Evolutionary conservation across 345 rosid species (phyloP), one percentile per base, ranked within the genome.

Genomic region (Barbarea vulgaris): DNA sequence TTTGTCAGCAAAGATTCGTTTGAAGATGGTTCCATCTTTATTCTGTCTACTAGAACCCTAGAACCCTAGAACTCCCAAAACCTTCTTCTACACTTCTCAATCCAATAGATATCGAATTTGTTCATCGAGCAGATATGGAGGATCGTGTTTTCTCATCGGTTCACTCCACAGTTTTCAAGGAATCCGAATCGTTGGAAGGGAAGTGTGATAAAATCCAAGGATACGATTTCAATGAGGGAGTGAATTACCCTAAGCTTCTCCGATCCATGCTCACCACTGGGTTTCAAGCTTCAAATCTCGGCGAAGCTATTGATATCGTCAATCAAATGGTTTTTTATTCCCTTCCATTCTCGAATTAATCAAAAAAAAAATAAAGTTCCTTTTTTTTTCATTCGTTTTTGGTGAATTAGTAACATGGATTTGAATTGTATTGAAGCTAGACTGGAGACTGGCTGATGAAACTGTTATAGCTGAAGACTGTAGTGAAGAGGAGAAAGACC

Each of bases 231-330:
- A 89, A 91, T 42, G 64, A 83, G 19, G 96, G 97, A 27, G 82
- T 91, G 0, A 74, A 87, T 59, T 87, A 88, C 69, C 70, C 83
- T 6, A 70, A 74, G 79, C 89, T 95, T 72, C 84, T 95, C 55
- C 80, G 80, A 47, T 92, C 96, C 68, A 80, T 95, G 93, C 64
- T 83, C 72, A 85, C 96, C 53, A 90, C 96, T 47, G 99, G 97
- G 7, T 95, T 92, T 76, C 99, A 95, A 81, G 98, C 97, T 59
- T 88, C 99, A n/a, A 92, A 95, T 72, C 87, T 95, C 51, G 97
- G 97, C 0, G 96, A 92, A 48, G 96, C 97, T 59, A 88, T 95
- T 34, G 79, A 82, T 63, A 63, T 81, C 64, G 97, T 93, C 73
- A 90, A 92, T 73, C 85, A 85, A 60, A 95, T 93, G 98, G 98